Conservation (phyloP, 108 stramenopile species). For the Aurantiochytrium sp. region DNA sequence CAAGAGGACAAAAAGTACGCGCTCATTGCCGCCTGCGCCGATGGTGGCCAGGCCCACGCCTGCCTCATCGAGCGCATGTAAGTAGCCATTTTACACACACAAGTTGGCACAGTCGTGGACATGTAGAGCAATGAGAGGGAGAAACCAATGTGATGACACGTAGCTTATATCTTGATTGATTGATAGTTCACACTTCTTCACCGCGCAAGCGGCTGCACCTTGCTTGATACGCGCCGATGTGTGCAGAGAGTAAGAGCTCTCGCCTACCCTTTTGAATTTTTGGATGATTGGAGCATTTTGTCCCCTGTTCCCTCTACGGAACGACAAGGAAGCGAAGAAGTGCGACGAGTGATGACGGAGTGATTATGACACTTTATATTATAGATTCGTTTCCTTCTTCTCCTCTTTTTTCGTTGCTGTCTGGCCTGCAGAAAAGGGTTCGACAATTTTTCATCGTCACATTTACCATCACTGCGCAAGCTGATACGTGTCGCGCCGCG, state of each 20-base stretch:
- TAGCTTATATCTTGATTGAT: background rate
- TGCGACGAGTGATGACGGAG: too few relatives aligned
- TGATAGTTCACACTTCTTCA: too few relatives aligned
- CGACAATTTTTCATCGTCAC: background rate
- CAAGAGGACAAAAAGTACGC: conserved; percentile 84
- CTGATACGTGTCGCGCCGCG: background rate
- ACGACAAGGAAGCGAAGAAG: too few relatives aligned
- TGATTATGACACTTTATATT: too few relatives aligned
- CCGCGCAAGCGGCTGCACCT: too few relatives aligned
- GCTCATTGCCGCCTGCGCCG: conserved; percentile 92
- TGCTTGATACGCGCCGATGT: too few relatives aligned
- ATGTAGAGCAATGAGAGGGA: background rate
- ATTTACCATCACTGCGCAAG: background rate
- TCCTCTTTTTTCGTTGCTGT: too few relatives aligned
- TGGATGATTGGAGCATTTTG: too few relatives aligned
- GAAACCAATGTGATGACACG: background rate
- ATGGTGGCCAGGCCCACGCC: conserved; percentile 89
- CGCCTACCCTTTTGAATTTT: too few relatives aligned
- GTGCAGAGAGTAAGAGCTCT: too few relatives aligned
- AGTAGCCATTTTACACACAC: background rate
- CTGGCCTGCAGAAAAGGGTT: background rate
- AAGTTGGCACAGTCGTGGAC: background rate
- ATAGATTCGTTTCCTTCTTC: too few relatives aligned
- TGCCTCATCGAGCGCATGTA: conserved; percentile 66
- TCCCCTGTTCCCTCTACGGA: too few relatives aligned